Percentiles rank a stretch among this genome's conserved stretches.
Evolutionary conservation across 2,329 filamentous ascomycete species (phyloP).

Genomic region (Beauveria asiatica): DNA sequence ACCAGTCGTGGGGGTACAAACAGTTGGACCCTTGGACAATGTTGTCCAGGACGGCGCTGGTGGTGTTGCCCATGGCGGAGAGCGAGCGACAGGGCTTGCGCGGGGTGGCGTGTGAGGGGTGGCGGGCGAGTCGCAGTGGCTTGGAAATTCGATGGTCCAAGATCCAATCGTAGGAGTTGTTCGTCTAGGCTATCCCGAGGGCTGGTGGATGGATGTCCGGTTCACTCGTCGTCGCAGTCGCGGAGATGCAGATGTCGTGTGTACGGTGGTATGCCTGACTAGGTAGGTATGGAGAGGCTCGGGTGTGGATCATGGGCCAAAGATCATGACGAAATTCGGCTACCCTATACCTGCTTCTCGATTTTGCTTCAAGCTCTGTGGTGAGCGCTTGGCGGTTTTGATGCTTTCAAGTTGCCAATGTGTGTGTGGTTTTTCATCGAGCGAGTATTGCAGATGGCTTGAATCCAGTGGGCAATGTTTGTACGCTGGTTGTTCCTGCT

Average conservation of each 20-base stretch:
- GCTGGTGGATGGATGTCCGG: background rate
- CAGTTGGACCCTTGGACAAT: constrained; percentile 97
- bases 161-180: background rate
- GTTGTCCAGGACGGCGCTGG: constrained; percentile 75
- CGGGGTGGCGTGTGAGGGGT: background rate
- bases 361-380: background rate
- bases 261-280: background rate
- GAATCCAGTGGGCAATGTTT: no score
- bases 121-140: background rate
- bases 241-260: constrained; percentile 2
- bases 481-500: no score
- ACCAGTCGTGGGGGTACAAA: constrained; percentile 31
- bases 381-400: no score
- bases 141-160: background rate
- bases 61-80: constrained; percentile 55
- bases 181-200: background rate
- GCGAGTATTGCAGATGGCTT: no score
- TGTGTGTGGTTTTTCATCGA: no score
- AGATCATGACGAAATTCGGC: background rate
- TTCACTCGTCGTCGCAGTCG: background rate
- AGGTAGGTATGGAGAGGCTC: constrained; percentile 2
- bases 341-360: constrained; percentile 2
- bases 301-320: background rate
- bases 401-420: no score
- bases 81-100: background rate